Conservation (phyloP, 495 filamentous ascomycete genomes). For the Astrothelium subdiscretum region DNA sequence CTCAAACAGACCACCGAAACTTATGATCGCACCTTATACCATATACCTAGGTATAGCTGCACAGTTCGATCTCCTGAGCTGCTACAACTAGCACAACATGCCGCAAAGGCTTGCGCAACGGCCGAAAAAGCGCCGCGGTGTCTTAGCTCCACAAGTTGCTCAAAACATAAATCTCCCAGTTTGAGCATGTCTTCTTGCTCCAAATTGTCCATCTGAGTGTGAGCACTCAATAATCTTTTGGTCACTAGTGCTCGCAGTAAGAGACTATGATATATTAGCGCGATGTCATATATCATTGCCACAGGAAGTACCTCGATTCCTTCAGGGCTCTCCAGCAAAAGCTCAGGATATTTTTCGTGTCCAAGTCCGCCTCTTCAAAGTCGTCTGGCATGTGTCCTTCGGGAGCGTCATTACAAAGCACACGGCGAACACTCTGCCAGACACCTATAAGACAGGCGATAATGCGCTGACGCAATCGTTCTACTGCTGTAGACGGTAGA, state of each 20-base stretch:
- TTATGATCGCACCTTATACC: conserved; percentile 53
- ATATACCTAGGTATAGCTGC: conserved; percentile 34
- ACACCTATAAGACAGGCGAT: conserved; percentile 46
- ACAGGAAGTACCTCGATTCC: conserved; percentile 59
- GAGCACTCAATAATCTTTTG: conserved; percentile 23
- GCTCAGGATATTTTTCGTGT: conserved; percentile 77
- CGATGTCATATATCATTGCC: neutral
- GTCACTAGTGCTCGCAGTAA: conserved; percentile 45
- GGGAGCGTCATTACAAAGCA: conserved; percentile 83
- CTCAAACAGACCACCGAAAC: neutral
- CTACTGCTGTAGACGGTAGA: neutral
- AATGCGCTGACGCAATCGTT: conserved; percentile 41
- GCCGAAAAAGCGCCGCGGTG: conserved; percentile 92
- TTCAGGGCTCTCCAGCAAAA: conserved; percentile 90
- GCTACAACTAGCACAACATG: conserved; percentile 52
- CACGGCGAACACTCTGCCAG: conserved; percentile 61
- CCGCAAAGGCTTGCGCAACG: conserved; percentile 75
- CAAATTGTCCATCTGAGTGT: conserved; percentile 21
- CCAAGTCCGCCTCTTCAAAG: conserved; percentile 50
- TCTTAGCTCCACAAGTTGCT: conserved; percentile 68
- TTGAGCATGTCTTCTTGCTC: conserved; percentile 34
- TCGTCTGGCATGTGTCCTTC: conserved; percentile 75
- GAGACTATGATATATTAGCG: conserved; percentile 26
- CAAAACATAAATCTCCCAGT: conserved; percentile 62
- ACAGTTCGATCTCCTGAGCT: conserved; percentile 30